A percentile compares a stretch with the other conserved stretches of the same genome.
Conservation (phyloP, 352 stramenopile genomes). For the Phytophthora brassicae region DNA sequence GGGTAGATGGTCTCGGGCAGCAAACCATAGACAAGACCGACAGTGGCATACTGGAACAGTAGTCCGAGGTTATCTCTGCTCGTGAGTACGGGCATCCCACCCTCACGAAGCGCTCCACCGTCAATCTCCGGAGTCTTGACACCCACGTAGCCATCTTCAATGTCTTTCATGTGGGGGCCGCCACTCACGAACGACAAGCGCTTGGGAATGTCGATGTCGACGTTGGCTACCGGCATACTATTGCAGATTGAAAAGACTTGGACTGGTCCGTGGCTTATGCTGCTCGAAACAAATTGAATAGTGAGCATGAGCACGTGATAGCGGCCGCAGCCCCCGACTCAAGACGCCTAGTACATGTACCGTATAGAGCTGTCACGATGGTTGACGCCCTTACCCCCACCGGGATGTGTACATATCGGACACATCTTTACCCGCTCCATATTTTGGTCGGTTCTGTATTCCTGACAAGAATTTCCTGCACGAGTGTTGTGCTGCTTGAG, state of each 20-base stretch:
- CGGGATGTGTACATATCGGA: too few relatives aligned
- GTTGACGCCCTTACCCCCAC: too few relatives aligned
- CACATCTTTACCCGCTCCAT: too few relatives aligned
- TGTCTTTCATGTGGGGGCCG: slow-evolving; percentile 22
- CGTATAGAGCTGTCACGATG: too few relatives aligned
- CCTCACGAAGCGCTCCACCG: slow-evolving; percentile 2
- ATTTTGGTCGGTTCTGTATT: too few relatives aligned
- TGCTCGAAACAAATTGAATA: not conserved
- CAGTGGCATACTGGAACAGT: not conserved
- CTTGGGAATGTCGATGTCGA: slow-evolving; percentile 16
- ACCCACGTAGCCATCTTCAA: slow-evolving; percentile 18
- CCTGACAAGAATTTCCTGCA: too few relatives aligned
- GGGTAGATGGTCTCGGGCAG: not conserved
- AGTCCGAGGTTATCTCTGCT: not conserved
- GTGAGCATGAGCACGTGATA: too few relatives aligned
- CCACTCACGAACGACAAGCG: slow-evolving; percentile 31
- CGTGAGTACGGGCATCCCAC: not conserved
- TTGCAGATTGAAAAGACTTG: not conserved
- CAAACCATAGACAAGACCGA: not conserved
- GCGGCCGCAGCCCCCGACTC: too few relatives aligned
- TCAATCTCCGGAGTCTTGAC: slow-evolving; percentile 18
- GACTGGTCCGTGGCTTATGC: not conserved
- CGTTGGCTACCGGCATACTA: not conserved
- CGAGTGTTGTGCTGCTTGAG: too few relatives aligned
- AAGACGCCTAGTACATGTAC: too few relatives aligned